Base-by-base conservation (phyloP, 2,329 filamentous ascomycete species). In the Aschersonia sp. region DNA sequence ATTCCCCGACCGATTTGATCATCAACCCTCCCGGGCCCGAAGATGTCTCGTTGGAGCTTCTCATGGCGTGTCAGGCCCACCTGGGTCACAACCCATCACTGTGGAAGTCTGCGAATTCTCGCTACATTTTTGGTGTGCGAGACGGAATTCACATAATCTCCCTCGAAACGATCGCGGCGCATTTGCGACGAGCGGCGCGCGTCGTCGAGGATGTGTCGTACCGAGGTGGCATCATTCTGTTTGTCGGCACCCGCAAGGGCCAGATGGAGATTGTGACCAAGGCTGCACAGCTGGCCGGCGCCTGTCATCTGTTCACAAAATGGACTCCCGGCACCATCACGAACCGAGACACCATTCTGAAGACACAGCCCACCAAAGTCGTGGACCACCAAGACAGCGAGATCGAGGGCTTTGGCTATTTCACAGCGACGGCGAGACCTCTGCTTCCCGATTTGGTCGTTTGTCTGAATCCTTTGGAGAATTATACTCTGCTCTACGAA, bases 271-370 rank as follows among this genome's bases (percentile, higher is more conserved):
- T 82, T 47, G 85, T 96, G 1, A 85, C 94, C 12, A 79, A 78
- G 53, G 88, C 90, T 5, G 88, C 92, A 1, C 71, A 83, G 62
- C 65, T 94, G 52, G 79, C 88, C 0, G 75, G 78, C 49, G 87
- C 79, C 2, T 97, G 85, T 61, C 89, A 97, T 63, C 65, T 98
- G 35, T 97, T 95, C 60, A 85, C 87, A 60, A 83, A 87, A 58
- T 98, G 92, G 92, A 87, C 83, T 45, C 86, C 92, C 0, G 92
- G 92, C 1, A 81, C 78, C 52, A 87, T 98, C 58, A 97, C 92
- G 39, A 98, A 98, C 68, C 83, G 87, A 47, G 82, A 95, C 61
- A 81, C 90, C 62, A 90, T 97, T 53, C 73, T 97, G n/a, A 76
- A 75, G 43, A 70, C 71, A 45, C 83, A 82, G 60, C 68, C 66